Conservation (phyloP, 2,329 filamentous ascomycete genomes). For the Fusarium sp. region DNA sequence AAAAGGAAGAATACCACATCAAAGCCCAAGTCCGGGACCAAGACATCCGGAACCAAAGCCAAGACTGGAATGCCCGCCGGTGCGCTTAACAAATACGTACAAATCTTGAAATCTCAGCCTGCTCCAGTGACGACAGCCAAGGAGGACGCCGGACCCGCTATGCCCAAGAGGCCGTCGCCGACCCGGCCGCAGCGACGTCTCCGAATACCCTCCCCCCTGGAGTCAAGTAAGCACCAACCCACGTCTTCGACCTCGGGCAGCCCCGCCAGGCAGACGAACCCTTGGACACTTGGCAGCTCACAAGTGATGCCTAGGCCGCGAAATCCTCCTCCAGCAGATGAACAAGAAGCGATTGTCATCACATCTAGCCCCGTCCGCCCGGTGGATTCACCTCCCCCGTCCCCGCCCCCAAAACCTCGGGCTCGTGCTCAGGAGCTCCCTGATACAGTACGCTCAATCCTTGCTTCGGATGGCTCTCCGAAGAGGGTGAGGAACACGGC, state of each 20-base stretch:
- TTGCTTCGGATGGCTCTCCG: constrained; percentile 35
- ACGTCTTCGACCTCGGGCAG: constrained; percentile 39
- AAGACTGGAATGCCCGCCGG: constrained; percentile 41
- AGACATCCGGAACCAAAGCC: constrained; percentile 16
- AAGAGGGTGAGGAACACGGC: constrained; percentile 30
- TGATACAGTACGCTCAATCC: constrained; percentile 42
- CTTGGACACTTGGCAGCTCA: constrained; percentile 59
- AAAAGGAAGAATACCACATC: constrained; percentile 27
- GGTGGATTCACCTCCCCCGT: constrained; percentile 46
- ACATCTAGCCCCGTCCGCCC: constrained; percentile 56
- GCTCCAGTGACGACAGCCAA: constrained; percentile 7
- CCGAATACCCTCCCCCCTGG: constrained; percentile 42
- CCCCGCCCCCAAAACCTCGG: constrained; percentile 38
- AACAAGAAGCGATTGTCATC: constrained; percentile 57
- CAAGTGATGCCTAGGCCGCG: constrained; percentile 54
- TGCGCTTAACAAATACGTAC: constrained; percentile 56
- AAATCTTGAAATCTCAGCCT: constrained; percentile 51
- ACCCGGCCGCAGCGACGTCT: constrained; percentile 26
- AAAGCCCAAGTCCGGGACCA: constrained; percentile 31
- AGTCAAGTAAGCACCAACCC: constrained; percentile 54
- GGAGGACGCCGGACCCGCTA: constrained; percentile 3
- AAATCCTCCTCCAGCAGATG: constrained; percentile 25
- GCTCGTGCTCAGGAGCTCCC: constrained; percentile 31
- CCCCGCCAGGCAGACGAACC: constrained; percentile 40
- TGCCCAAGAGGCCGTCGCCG: constrained; percentile 9